These are phyloP conservation scores for Gossypium mustelinum DNA, from an alignment of 345 rosid genomes.

Conservation along the genomic window DNA sequence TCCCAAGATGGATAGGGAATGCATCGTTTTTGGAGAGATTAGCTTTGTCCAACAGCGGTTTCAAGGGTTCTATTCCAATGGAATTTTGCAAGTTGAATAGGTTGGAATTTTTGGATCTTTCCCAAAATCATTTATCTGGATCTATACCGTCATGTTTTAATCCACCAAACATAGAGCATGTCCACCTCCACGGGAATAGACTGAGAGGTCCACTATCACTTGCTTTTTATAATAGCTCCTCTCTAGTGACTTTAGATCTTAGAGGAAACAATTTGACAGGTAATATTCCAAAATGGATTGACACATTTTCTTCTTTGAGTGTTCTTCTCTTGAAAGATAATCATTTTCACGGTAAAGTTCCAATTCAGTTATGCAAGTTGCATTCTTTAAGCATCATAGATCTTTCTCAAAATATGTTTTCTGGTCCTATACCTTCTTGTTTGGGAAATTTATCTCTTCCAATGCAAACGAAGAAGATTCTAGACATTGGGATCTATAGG, in stretches of 20 bases:
- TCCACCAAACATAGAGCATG: background rate
- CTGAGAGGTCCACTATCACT: background rate
- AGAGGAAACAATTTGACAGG: constrained; percentile 13
- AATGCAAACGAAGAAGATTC: too few relatives aligned
- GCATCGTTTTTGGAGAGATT: accelerated
- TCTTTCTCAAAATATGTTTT: background rate
- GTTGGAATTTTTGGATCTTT: constrained; percentile 13
- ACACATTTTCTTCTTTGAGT: background rate
- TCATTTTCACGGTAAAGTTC: constrained; percentile 16
- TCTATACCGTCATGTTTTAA: background rate
- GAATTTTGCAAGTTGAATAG: background rate
- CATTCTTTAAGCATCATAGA: constrained; percentile 4
- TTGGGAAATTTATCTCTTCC: too few relatives aligned
- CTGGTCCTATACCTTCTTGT: too few relatives aligned
- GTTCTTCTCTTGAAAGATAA: constrained; percentile 26
- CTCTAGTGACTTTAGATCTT: constrained; percentile 13
- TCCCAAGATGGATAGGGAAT: constrained; percentile 22
- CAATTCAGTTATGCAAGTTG: constrained; percentile 15
- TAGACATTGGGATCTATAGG: too few relatives aligned
- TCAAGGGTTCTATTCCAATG: constrained; percentile 11
- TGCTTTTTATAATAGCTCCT: background rate
- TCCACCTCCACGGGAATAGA: background rate
- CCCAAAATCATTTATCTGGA: background rate
- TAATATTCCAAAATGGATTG: constrained; percentile 5
- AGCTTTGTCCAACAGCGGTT: background rate